These are phyloP conservation scores for Rhodamnia rubescens DNA, from an alignment of 345 rosid genomes.

Conservation along the genomic window DNA sequence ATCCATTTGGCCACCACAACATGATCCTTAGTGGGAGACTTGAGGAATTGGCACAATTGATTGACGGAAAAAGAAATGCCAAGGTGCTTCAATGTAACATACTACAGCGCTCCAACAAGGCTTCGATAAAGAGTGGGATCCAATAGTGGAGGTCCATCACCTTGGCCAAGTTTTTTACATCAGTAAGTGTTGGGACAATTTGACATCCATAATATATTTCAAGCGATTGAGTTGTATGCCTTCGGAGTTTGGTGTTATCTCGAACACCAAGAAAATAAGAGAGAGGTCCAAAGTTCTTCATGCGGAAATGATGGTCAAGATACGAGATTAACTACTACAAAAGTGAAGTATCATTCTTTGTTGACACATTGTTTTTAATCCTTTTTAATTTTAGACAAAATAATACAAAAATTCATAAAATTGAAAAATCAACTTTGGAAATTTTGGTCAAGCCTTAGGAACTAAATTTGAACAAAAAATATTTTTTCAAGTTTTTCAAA, in stretches of 20 bases:
- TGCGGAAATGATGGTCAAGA: not conserved
- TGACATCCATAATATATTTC: not conserved
- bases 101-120: not conserved
- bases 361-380: no score
- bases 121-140: no score
- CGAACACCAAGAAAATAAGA: no score
- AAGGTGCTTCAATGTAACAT: fast-evolving
- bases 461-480: no score
- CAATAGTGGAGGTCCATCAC: not conserved
- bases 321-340: not conserved
- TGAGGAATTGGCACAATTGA: not conserved
- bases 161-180: not conserved
- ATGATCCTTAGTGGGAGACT: not conserved
- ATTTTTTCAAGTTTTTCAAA: no score
- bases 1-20: not conserved
- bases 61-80: not conserved
- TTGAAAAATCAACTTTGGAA: no score
- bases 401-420: no score
- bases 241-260: not conserved
- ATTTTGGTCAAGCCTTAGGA: no score
- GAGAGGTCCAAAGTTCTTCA: not conserved
- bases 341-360: not conserved
- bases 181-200: not conserved
- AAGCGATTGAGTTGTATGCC: no score
- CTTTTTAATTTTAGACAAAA: no score